Base-by-base conservation (phyloP, 1,284 basidiomycete species). In the Sporisorium exsertum region DNA sequence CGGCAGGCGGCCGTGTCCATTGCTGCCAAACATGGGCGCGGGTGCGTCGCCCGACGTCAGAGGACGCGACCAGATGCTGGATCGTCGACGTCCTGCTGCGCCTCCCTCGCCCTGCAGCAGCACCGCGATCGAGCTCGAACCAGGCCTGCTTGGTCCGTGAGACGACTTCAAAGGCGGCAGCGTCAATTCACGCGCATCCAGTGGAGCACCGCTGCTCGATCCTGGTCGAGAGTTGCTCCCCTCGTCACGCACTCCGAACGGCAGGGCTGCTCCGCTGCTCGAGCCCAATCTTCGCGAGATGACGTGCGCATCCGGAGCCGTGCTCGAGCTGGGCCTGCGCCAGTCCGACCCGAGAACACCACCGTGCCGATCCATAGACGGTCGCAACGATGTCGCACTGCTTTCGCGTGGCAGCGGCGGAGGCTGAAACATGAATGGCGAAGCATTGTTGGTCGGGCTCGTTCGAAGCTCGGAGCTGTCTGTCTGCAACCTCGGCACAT, bases 341-440 rank as follows among this genome's bases (percentile, higher is more conserved):
- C 73, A 68, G n/a, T 68, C 73, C 15, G 47, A 46, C 15, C 68
- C 64, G 20, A 58, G 20, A 3, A 37, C 58, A 32, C 60, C 58
- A 16, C 58, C 65, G 6, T 58, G 52, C 16, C 69, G 64, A 20
- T 72, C 69, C 15, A 61, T 24, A 5, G 66, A 61, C 16, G 53
- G 46, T 24, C 73, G 64, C 68, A 65, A 43, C 9, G 60, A 61
- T 3, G 58, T 10, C 32, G 46, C 37, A 46, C 62, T 61, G 53
- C 61, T 67, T 37, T 77, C 75, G 45, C 66, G 66, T 9, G 71
- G 75, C 54, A 78, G 51, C 27, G 78, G 76, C 20, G 78, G 78
- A 8, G 78, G 78, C 58, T 78, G 76, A 27, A 80, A 80, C 78
- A 80, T 80, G 62, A 80, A 80, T 2, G 78, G 78, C 37, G 78